Percentiles rank a stretch among this genome's conserved stretches.
Conservation (phyloP, 768 basidiomycete species). For the Crassisporium funariophilum region DNA sequence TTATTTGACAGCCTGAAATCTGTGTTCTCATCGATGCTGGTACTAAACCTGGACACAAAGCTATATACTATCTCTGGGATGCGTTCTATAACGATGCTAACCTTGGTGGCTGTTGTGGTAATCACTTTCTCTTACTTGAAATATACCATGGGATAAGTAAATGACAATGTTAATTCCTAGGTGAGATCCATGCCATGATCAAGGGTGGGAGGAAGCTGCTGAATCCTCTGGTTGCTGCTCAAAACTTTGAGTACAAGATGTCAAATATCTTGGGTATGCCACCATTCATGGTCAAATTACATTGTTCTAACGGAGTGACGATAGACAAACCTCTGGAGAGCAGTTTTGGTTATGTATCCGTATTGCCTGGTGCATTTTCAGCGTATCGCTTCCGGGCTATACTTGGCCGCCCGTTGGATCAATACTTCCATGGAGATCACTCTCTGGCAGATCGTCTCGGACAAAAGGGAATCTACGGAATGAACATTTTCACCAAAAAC, state of each 20-base stretch:
- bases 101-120: slow-evolving; percentile 86
- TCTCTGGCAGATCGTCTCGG: slow-evolving; percentile 91
- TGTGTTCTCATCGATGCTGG: slow-evolving; percentile 95
- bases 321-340: slow-evolving; percentile 92
- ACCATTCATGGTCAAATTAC: background rate
- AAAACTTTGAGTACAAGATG: slow-evolving; percentile 99
- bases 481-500: slow-evolving; percentile 97
- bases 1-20: slow-evolving; percentile 68
- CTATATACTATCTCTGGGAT: slow-evolving; percentile 94
- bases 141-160: slow-evolving; percentile 1
- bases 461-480: slow-evolving; percentile 91
- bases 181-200: slow-evolving; percentile 96
- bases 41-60: slow-evolving; percentile 95
- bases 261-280: slow-evolving; percentile 85
- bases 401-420: slow-evolving; percentile 82
- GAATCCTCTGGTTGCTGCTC: slow-evolving; percentile 91
- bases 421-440: slow-evolving; percentile 88
- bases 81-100: slow-evolving; percentile 82
- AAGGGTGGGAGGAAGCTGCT: slow-evolving; percentile 88
- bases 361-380: slow-evolving; percentile 95
- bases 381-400: slow-evolving; percentile 95
- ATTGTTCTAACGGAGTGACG: background rate
- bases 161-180: slow-evolving; percentile 17
- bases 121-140: slow-evolving; percentile 6
- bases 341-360: slow-evolving; percentile 94